These are phyloP conservation scores for Raddia guianensis DNA, from an alignment of 176 grass and related monocot genomes.

Conservation along the genomic window DNA sequence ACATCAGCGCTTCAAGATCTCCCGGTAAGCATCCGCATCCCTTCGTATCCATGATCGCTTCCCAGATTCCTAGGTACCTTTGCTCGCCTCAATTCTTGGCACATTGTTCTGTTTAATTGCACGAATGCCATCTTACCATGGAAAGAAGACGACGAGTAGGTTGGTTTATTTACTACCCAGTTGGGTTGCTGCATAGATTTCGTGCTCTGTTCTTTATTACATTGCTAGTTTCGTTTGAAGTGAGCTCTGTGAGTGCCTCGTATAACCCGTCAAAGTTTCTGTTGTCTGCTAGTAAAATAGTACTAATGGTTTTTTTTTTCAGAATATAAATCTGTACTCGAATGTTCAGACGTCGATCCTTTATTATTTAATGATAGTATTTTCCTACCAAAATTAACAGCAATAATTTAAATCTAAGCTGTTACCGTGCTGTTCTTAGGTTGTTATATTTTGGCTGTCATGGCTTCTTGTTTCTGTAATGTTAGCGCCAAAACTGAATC, in stretches of 20 bases:
- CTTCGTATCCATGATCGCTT: neutral
- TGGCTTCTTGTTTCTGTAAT: neutral
- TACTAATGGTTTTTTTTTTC: neutral
- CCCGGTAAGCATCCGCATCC: slow-evolving; percentile 36
- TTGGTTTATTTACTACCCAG: neutral
- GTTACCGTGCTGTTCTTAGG: neutral
- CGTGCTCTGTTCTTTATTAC: neutral
- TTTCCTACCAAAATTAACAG: neutral
- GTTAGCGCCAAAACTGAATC: neutral
- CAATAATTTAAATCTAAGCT: slow-evolving; percentile 2
- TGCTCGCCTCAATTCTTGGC: neutral
- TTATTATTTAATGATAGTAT: neutral
- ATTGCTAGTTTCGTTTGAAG: neutral
- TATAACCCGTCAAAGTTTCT: neutral
- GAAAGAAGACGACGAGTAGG: no score
- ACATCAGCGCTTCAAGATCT: slow-evolving; percentile 37
- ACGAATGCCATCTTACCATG: neutral
- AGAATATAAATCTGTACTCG: neutral
- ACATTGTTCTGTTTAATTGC: neutral
- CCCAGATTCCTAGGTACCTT: neutral
- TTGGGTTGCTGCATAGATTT: neutral
- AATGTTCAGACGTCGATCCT: slow-evolving; percentile 1
- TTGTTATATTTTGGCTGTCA: neutral
- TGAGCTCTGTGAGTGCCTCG: neutral
- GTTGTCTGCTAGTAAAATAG: neutral